Conservation (phyloP, 495 filamentous ascomycete species). For the Podospora anserina region DNA sequence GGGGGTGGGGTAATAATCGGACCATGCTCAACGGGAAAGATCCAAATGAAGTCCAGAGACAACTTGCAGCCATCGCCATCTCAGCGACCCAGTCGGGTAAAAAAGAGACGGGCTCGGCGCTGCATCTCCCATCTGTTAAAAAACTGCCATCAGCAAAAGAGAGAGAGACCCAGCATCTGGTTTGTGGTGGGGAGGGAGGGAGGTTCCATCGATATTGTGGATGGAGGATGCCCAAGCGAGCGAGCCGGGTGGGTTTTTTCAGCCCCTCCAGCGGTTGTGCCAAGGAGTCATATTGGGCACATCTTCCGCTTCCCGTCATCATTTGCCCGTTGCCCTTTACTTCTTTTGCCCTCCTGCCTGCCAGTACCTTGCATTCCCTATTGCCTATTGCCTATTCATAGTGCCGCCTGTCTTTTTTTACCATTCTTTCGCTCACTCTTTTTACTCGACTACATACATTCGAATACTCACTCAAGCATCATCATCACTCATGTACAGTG, state of each 20-base stretch:
- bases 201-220: too few relatives aligned
- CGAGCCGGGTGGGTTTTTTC: slow-evolving; percentile 18
- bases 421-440: background rate
- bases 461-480: too few relatives aligned
- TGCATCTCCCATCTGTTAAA: background rate
- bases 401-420: background rate
- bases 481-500: too few relatives aligned
- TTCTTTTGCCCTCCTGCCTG: slow-evolving; percentile 5
- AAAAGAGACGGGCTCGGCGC: background rate
- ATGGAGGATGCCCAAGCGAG: background rate
- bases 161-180: too few relatives aligned
- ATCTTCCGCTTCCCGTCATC: slow-evolving; percentile 19
- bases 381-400: slow-evolving; percentile 9
- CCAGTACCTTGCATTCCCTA: slow-evolving; percentile 3
- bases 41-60: background rate
- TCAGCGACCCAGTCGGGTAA: slow-evolving; percentile 6
- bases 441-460: background rate
- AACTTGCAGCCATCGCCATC: background rate
- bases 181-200: too few relatives aligned
- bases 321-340: slow-evolving; percentile 16
- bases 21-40: background rate
- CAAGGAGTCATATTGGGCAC: slow-evolving; percentile 15
- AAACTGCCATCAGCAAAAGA: too few relatives aligned
- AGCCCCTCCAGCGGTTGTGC: slow-evolving; percentile 22
- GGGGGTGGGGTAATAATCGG: background rate